Evolutionary conservation across 2,329 filamentous ascomycete species (phyloP).

Genomic region (Aspergillus felis): DNA sequence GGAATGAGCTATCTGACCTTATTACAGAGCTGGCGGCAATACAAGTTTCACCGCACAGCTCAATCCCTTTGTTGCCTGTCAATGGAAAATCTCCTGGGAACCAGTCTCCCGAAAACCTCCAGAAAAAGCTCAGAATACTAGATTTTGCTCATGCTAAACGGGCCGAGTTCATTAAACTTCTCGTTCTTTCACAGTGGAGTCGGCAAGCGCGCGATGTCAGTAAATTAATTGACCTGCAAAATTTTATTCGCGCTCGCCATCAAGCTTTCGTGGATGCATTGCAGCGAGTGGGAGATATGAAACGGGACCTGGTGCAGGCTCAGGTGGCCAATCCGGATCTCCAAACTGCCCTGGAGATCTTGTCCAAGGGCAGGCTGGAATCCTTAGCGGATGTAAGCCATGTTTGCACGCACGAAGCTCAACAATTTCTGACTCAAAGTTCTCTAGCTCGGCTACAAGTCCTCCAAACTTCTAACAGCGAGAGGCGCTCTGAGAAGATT

Average conservation of each 20-base stretch:
- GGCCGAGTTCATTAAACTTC: slow-evolving; percentile 84
- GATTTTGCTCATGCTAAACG: slow-evolving; percentile 77
- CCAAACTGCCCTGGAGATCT: slow-evolving; percentile 78
- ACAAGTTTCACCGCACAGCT: slow-evolving; percentile 51
- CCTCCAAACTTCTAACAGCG: slow-evolving; percentile 65
- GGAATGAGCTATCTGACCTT: slow-evolving; percentile 69
- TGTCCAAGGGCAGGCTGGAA: slow-evolving; percentile 71
- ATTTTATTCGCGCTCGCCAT: slow-evolving; percentile 65
- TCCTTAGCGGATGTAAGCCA: slow-evolving; percentile 72
- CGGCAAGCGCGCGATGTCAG: slow-evolving; percentile 73
- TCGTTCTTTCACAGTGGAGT: slow-evolving; percentile 89
- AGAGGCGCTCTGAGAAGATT: slow-evolving; percentile 71
- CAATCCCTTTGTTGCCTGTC: slow-evolving; percentile 10
- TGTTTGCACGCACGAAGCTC: not conserved
- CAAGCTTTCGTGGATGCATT: slow-evolving; percentile 58
- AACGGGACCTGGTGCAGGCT: slow-evolving; percentile 65
- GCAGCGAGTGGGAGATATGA: slow-evolving; percentile 65
- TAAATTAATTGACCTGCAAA: slow-evolving; percentile 81
- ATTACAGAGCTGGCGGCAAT: slow-evolving; percentile 68
- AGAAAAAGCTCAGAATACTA: slow-evolving; percentile 71
- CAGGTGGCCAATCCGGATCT: slow-evolving; percentile 87
- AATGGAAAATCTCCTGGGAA: slow-evolving; percentile 32
- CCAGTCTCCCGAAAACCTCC: slow-evolving; percentile 56
- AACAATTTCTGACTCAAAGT: slow-evolving; percentile 14
- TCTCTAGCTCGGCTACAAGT: slow-evolving; percentile 68